Conservation (phyloP, 345 rosid species). For the Balakata baccata region DNA sequence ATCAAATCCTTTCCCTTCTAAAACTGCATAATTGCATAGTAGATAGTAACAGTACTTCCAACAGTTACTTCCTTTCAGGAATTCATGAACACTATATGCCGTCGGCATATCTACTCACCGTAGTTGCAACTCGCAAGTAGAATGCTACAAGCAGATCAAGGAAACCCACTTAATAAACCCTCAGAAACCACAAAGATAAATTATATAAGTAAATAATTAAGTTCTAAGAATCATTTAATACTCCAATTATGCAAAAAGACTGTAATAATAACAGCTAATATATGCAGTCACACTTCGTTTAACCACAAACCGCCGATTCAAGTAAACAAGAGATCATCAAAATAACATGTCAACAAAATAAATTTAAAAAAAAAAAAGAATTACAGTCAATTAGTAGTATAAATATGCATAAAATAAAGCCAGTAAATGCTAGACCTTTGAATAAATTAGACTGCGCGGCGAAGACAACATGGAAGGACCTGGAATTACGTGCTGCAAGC, state of each 20-base stretch:
- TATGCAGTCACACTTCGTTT: neutral
- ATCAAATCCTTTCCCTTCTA: no score
- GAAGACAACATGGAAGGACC: conserved; percentile 29
- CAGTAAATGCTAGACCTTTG: conserved; percentile 35
- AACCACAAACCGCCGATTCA: neutral
- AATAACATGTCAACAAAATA: neutral
- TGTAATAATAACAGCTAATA: neutral
- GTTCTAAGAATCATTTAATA: neutral
- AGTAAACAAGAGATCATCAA: neutral
- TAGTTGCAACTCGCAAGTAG: no score
- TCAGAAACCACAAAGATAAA: neutral
- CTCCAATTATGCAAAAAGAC: neutral
- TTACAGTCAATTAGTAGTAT: no score
- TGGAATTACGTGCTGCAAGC: conserved; percentile 23
- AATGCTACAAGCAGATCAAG: no score
- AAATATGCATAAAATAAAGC: neutral
- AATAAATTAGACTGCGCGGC: conserved; percentile 51
- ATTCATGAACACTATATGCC: no score
- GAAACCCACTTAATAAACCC: neutral
- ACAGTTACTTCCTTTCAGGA: no score
- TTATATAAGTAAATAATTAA: neutral
- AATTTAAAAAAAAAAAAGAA: neutral
- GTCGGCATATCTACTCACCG: no score
- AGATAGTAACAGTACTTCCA: neutral
- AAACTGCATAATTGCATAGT: no score